Conservation (phyloP, 257 asterid genomes). For the Avicennia marina region DNA sequence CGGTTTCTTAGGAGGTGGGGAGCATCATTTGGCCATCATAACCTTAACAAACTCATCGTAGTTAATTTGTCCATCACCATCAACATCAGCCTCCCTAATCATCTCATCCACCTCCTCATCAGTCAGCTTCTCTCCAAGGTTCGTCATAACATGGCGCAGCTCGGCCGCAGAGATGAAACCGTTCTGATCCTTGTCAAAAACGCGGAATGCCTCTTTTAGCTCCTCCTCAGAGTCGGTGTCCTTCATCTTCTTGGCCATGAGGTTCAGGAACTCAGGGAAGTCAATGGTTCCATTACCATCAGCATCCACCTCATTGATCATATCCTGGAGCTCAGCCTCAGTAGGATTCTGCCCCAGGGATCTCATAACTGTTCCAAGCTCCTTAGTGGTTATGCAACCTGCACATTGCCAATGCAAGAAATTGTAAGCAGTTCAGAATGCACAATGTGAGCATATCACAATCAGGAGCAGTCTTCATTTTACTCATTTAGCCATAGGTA, state of each 20-base stretch:
- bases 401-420: background rate
- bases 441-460: background rate
- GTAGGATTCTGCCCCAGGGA: conserved; percentile 65
- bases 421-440: too few relatives aligned
- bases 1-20: too few relatives aligned
- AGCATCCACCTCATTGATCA: conserved; percentile 66
- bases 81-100: conserved; percentile 69
- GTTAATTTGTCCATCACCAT: conserved; percentile 63
- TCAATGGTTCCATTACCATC: conserved; percentile 68
- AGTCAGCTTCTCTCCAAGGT: conserved; percentile 67
- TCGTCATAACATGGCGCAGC: conserved; percentile 63
- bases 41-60: conserved; percentile 61
- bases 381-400: conserved; percentile 72
- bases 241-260: conserved; percentile 67
- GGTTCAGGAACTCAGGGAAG: conserved; percentile 72
- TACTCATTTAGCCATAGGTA: too few relatives aligned
- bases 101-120: conserved; percentile 77
- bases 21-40: conserved; percentile 58
- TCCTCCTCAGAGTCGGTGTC: conserved; percentile 70
- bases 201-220: conserved; percentile 67
- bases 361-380: conserved; percentile 68
- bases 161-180: conserved; percentile 73
- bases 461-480: too few relatives aligned
- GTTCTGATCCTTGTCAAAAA: conserved; percentile 70
- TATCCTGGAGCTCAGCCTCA: conserved; percentile 73